Evolutionary conservation across 2,329 filamentous ascomycete genomes (phyloP), one percentile per base, ranked within the genome.

Genomic region (Camillea tinctor): DNA sequence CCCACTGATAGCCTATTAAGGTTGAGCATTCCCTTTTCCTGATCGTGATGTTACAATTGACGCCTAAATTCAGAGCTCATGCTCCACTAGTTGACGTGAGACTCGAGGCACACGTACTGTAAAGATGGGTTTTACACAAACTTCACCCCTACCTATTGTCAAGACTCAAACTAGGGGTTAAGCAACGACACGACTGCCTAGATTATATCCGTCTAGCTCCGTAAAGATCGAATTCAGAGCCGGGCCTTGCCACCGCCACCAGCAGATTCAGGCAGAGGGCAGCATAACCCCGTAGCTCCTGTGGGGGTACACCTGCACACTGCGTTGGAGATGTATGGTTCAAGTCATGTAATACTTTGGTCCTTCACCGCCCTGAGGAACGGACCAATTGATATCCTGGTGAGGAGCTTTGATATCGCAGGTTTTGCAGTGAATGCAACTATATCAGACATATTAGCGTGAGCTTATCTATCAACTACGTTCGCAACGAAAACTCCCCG

Each of bases 401-500:
- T 89, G 86, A 7, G 95, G 95, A 17, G 92, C 94, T 80, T 99
- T 99, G 80, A 99, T 99, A 76, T 99, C 95, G 75, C 95, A 99
- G 15, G 95, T 99, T 84, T 99, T 99, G 84, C 95, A 99, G 79
- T 99, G 95, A 66, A 99, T 96, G 75, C 95, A 99, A 79, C 93
- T 97, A 68, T 49, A 21, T 19, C 49, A 11, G 19, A n/a, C 11
- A 55, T 1, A 54, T 73, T 74, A 72, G 78, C 65, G 52, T 64
- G 56, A 40, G 49, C 23, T 9, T n/a, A 24, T n/a, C 20, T 21
- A 21, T 50, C 7, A 2, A 17, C 17, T 24, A 9, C 15, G 11
- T 20, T 56, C n/a, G 24, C 7, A 50, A 30, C 20, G 22, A 21
- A 48, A 48, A 17, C 11, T 15, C 24, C 9, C 7, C 26, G 9